Conservation (phyloP, 352 stramenopile genomes). For the Saprolegnia diclina region DNA sequence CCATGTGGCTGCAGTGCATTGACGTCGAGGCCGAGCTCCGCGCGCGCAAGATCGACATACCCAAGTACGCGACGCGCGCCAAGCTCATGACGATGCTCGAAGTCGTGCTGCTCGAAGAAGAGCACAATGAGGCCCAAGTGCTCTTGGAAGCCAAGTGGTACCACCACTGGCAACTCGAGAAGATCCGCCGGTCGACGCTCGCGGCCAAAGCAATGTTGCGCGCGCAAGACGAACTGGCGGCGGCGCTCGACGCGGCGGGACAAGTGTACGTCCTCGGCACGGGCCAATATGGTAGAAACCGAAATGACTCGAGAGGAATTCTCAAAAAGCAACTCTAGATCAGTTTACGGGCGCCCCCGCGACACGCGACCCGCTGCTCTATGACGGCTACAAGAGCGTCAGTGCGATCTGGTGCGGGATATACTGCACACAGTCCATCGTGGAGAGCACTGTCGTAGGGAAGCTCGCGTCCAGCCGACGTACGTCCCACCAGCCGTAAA, state of each 20-base stretch:
- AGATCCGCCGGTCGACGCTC: slow-evolving; percentile 45
- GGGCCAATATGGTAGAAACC: slow-evolving; percentile 40
- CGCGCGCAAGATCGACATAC: slow-evolving; percentile 82
- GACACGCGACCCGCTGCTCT: slow-evolving; percentile 45
- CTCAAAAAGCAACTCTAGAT: slow-evolving; percentile 1
- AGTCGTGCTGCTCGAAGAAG: slow-evolving; percentile 86
- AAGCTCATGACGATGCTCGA: slow-evolving; percentile 86
- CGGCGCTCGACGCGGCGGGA: slow-evolving; percentile 85
- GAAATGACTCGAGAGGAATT: background rate
- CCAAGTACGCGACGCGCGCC: slow-evolving; percentile 73
- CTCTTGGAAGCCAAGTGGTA: slow-evolving; percentile 75
- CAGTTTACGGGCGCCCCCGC: slow-evolving; percentile 73
- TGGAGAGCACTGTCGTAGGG: background rate
- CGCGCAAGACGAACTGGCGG: slow-evolving; percentile 74
- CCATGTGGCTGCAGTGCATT: slow-evolving; percentile 83
- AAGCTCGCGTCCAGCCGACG: slow-evolving; percentile 10
- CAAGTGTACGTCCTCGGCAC: slow-evolving; percentile 91
- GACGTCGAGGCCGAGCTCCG: slow-evolving; percentile 79
- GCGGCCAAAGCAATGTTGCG: slow-evolving; percentile 51
- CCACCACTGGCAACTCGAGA: slow-evolving; percentile 63
- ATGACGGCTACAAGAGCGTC: slow-evolving; percentile 56
- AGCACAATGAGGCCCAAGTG: slow-evolving; percentile 70
- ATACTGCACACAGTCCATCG: too few relatives aligned
- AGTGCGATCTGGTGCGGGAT: slow-evolving; percentile 47
- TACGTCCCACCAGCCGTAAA: slow-evolving; percentile 9